These are phyloP conservation scores for Senna tora DNA, from an alignment of 306 rosid genomes.

Conservation along the genomic window DNA sequence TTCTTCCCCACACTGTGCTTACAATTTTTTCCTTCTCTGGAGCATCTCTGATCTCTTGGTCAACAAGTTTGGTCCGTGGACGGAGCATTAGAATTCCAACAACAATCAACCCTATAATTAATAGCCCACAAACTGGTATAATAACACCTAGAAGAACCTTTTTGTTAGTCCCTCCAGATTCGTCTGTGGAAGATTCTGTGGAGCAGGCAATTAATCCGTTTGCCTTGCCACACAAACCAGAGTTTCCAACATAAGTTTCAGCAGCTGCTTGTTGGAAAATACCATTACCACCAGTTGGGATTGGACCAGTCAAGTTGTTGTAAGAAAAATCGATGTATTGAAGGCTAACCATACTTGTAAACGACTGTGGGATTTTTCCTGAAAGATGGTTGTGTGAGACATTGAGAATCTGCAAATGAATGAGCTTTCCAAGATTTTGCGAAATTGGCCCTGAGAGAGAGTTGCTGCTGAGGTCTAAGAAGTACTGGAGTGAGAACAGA, in stretches of 20 bases:
- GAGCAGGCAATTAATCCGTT: conserved; percentile 44
- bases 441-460: conserved; percentile 57
- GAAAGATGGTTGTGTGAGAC: conserved; percentile 64
- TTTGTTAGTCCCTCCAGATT: conserved; percentile 40
- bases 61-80: not conserved
- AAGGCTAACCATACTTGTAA: conserved; percentile 47
- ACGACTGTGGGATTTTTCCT: conserved; percentile 56
- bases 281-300: conserved; percentile 44
- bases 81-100: conserved; percentile 22
- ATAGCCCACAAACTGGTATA: conserved; percentile 48
- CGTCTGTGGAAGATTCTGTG: not conserved
- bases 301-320: conserved; percentile 58
- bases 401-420: conserved; percentile 54
- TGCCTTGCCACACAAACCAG: conserved; percentile 59
- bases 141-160: conserved; percentile 52
- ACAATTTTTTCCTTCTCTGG: not conserved
- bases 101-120: conserved; percentile 33
- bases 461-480: conserved; percentile 70
- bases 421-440: conserved; percentile 48
- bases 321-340: conserved; percentile 59
- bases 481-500: conserved; percentile 37
- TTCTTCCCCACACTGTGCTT: conserved; percentile 44
- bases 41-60: conserved; percentile 43
- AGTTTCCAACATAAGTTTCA: conserved; percentile 56
- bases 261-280: conserved; percentile 41